Evolutionary conservation across 1,139 yeast genomes (phyloP), one percentile per base, ranked within the genome.

Genomic region (Hemisphaericaspora xylanilytica): DNA sequence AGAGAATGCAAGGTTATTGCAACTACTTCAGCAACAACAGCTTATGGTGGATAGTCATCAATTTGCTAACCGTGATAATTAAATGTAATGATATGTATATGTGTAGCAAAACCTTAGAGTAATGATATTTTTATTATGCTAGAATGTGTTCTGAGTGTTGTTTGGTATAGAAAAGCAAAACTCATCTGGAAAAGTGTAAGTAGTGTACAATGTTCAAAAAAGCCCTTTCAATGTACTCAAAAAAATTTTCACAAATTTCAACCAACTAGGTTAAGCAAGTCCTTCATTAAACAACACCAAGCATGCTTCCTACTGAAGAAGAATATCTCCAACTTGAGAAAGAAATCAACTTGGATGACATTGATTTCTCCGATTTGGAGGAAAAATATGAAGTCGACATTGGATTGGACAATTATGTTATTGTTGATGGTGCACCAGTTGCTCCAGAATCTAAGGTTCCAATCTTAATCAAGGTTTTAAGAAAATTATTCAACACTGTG

Each of bases 401-500:
- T 48, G 80, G 83, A 29, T 73, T 87, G 42, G 96, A 88, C 56
- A 79, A 78, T 55, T 90, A 81, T 58, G 80, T 92, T 43, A 87
- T 92, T 21, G 85, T 89, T 38, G 97, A 89, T 61, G 98, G 98
- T 35, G 92, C 96, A 5, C 99, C 99, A 49, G 73, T 88, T 48
- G 95, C 96, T 17, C 96, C 97, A 40, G 95, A 85, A 58, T 64
- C 88, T 40, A 94, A 94, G 66, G 87, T 82, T 32, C 86, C 89
- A 35, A 81, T 86, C 40, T 78, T 94, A 58, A 77, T 82, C 53
- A 90, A 87, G 60, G 97, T 94, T 38, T 75, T 94, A 56, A 79
- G 77, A 55, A 92, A 90, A 68, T 74, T 87, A 43, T 84, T 92
- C 58, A 68, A 80, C 43, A 74, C 79, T 45, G 73, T 63, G 29